These are phyloP conservation scores for Suhomyces kunorum DNA, from an alignment of 1,139 yeast species.

Conservation along the genomic window DNA sequence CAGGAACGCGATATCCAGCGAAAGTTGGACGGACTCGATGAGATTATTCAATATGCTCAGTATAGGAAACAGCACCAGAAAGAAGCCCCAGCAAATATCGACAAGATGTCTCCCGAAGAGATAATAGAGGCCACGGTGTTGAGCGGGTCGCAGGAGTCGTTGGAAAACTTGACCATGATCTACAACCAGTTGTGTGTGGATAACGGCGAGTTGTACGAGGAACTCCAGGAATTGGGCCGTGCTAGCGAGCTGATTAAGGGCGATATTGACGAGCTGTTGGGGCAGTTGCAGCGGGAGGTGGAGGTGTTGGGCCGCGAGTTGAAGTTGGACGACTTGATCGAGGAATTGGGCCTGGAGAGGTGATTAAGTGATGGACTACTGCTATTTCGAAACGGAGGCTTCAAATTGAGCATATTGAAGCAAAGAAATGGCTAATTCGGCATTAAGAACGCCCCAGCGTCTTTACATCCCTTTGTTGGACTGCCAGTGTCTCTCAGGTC, in stretches of 20 bases:
- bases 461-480: too few species aligned
- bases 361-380: background rate
- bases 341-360: conserved; percentile 3
- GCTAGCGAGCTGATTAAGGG: conserved; percentile 26
- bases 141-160: conserved; percentile 25
- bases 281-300: conserved; percentile 30
- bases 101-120: conserved; percentile 34
- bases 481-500: too few species aligned
- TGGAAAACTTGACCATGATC: conserved; percentile 37
- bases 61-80: conserved; percentile 22
- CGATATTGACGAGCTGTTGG: conserved; percentile 27
- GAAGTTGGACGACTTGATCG: conserved; percentile 27
- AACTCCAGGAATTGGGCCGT: conserved; percentile 25
- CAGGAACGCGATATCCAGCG: conserved; percentile 58
- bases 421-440: too few species aligned
- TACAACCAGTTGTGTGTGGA: conserved; percentile 40
- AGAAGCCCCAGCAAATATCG: conserved; percentile 33
- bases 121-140: conserved; percentile 37
- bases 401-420: too few species aligned
- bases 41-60: conserved; percentile 57
- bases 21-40: conserved; percentile 68
- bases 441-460: too few species aligned
- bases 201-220: conserved; percentile 32
- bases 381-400: background rate
- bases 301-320: conserved; percentile 27